Evolutionary conservation across 306 rosid genomes (phyloP).

Genomic region (Fragaria vesca): DNA sequence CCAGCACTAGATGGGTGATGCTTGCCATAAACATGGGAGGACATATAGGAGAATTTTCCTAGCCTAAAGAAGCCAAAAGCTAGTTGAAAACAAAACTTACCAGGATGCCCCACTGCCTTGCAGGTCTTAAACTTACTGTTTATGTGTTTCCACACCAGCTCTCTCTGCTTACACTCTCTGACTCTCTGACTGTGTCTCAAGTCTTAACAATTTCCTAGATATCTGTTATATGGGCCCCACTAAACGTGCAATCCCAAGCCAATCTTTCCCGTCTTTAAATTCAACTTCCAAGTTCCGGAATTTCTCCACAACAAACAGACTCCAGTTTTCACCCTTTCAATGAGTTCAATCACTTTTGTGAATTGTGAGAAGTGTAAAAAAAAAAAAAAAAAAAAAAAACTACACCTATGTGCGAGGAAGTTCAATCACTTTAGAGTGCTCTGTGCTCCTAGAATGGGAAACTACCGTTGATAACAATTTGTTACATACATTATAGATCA

Average conservation of each 20-base stretch:
- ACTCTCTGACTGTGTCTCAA: not conserved
- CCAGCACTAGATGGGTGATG: not conserved
- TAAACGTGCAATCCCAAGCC: not conserved
- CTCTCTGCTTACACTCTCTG: not conserved
- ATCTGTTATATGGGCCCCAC: not conserved
- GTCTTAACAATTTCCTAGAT: not conserved
- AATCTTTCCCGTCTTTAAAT: no score
- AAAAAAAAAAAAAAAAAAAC: no score
- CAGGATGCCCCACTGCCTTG: not conserved
- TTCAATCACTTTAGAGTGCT: no score
- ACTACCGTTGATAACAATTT: no score
- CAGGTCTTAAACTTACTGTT: not conserved
- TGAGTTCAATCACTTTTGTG: no score
- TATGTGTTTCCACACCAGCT: constrained; percentile 1
- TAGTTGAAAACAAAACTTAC: not conserved
- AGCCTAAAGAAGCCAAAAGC: not conserved
- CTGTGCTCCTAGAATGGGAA: no score
- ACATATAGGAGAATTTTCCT: no score
- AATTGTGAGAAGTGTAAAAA: no score
- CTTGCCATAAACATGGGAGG: not conserved
- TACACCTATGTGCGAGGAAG: no score
- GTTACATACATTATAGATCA: no score
- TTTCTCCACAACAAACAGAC: not conserved
- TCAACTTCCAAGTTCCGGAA: not conserved
- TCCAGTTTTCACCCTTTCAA: no score